Evolutionary conservation across 2,329 filamentous ascomycete genomes (phyloP).

Genomic region (Orbilia ellipsospora): DNA sequence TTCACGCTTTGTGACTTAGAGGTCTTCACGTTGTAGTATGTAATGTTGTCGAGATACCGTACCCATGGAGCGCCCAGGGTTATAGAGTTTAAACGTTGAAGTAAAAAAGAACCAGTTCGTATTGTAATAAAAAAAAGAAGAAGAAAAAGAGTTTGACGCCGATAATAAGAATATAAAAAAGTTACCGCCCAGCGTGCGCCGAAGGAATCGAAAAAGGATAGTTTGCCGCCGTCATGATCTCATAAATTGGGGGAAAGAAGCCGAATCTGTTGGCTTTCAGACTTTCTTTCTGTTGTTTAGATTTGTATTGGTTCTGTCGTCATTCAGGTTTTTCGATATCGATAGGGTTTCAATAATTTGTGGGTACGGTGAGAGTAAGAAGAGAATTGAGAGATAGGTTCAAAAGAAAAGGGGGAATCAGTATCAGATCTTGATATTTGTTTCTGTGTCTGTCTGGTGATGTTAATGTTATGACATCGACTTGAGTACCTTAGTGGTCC

Average conservation of each 20-base stretch:
- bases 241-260: constrained; percentile 6
- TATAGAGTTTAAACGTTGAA: background rate
- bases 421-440: constrained; percentile 6
- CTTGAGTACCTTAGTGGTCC: background rate
- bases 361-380: background rate
- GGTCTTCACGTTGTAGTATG: background rate
- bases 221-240: constrained; percentile 12
- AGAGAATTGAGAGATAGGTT: background rate
- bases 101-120: background rate
- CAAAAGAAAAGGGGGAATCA: background rate
- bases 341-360: constrained; percentile 11
- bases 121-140: constrained; percentile 7
- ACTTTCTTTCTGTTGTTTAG: constrained; percentile 3
- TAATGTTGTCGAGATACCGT: too few relatives aligned
- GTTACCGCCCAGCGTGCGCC: constrained; percentile 14
- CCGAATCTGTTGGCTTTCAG: constrained; percentile 14
- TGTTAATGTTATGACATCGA: constrained; percentile 18
- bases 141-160: constrained; percentile 12
- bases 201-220: constrained; percentile 18
- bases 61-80: too few relatives aligned
- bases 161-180: background rate
- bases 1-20: too few relatives aligned
- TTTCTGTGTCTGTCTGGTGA: constrained; percentile 14
- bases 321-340: constrained; percentile 33
- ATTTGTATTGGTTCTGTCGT: constrained; percentile 37